These are phyloP conservation scores for Trichoderma oligosporum DNA, from an alignment of 2,329 filamentous ascomycete species.

Conservation along the genomic window DNA sequence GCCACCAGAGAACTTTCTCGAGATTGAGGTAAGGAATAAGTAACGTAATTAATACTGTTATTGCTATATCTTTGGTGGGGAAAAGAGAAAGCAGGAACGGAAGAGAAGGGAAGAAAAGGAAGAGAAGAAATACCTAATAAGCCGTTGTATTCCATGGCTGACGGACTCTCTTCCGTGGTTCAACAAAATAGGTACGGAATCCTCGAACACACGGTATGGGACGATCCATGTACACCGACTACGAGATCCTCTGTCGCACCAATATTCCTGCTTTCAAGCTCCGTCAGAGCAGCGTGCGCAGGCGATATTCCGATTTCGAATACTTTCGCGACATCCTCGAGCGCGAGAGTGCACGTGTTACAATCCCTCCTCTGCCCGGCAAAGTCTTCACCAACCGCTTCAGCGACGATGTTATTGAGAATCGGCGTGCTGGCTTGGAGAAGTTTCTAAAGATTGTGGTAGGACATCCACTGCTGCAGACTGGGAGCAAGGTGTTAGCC, in stretches of 20 bases:
- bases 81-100: background rate
- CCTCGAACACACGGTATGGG: conserved; percentile 93
- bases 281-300: conserved; percentile 78
- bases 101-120: background rate
- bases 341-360: conserved; percentile 88
- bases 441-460: conserved; percentile 97
- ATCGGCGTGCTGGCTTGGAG: conserved; percentile 84
- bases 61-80: too few relatives aligned
- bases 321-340: conserved; percentile 98
- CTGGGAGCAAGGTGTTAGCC: conserved; percentile 92
- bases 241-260: conserved; percentile 95
- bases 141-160: background rate
- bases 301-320: conserved; percentile 97
- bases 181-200: conserved; percentile 70
- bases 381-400: conserved; percentile 99
- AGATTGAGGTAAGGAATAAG: conserved; percentile 73
- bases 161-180: background rate
- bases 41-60: too few relatives aligned
- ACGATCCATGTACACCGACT: conserved; percentile 96
- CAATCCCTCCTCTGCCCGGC: conserved; percentile 89
- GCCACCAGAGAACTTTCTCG: conserved; percentile 95
- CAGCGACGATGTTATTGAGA: conserved; percentile 97
- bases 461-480: conserved; percentile 92
- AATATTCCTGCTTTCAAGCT: conserved; percentile 99
- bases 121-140: background rate